Percentiles rank a stretch among this genome's conserved stretches.
phyloP scores from a whole-genome alignment of 495 filamentous ascomycete genomes.

The Xylaria castorea region DNA sequence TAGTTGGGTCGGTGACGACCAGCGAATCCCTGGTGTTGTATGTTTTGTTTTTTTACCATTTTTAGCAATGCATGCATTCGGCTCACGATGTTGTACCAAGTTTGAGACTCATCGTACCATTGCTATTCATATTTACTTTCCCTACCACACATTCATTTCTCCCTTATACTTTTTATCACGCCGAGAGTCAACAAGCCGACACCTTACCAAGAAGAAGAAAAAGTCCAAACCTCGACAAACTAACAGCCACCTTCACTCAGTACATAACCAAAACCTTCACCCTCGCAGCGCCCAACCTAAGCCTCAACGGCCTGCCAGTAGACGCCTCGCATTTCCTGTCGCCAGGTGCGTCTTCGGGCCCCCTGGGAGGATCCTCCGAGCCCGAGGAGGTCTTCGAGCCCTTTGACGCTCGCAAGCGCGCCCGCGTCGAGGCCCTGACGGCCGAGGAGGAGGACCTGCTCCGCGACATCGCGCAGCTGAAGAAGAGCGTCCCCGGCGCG shows the following conservation, averaged over 20 bases:
- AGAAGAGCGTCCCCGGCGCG: conserved; percentile 68
- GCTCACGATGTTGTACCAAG: background rate
- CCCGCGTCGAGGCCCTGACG: conserved; percentile 69
- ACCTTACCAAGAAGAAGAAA: background rate
- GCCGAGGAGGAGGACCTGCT: conserved; percentile 77
- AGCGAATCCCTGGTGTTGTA: conserved; percentile 57
- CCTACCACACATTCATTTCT: background rate
- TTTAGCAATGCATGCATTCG: background rate
- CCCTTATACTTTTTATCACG: no score
- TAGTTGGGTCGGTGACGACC: conserved; percentile 59
- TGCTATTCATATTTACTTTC: background rate
- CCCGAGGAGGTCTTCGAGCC: conserved; percentile 72
- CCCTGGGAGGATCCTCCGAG: conserved; percentile 38
- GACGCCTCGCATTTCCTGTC: conserved; percentile 54
- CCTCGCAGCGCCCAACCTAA: conserved; percentile 71
- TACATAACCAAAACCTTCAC: conserved; percentile 79
- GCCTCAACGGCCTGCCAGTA: conserved; percentile 77
- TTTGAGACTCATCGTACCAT: background rate
- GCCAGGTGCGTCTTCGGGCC: conserved; percentile 45
- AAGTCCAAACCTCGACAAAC: no score
- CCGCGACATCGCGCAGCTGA: conserved; percentile 71
- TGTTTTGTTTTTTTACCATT: conserved; percentile 21
- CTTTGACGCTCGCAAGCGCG: conserved; percentile 74
- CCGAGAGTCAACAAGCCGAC: background rate
- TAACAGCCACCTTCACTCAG: conserved; percentile 45